phyloP scores from a whole-genome alignment of 2,329 filamentous ascomycete genomes.

The Penicillium janthinellum region DNA sequence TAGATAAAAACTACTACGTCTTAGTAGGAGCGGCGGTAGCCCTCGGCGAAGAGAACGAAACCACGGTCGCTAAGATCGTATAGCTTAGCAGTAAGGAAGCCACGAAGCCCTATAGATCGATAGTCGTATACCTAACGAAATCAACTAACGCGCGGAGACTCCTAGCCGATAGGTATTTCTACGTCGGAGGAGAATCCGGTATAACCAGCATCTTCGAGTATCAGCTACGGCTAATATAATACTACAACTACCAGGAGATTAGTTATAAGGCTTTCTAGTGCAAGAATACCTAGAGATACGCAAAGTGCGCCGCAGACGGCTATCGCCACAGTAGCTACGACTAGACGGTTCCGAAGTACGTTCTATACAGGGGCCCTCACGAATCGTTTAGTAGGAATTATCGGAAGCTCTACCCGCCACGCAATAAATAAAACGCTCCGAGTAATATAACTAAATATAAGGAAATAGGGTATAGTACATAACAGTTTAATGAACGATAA shows the following conservation, averaged over 20 bases:
- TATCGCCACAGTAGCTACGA: conserved; percentile 18
- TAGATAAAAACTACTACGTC: conserved; percentile 15
- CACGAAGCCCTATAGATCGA: conserved; percentile 24
- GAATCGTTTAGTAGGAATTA: conserved; percentile 25
- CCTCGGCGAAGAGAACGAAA: conserved; percentile 24
- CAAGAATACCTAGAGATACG: conserved; percentile 23
- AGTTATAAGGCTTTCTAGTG: conserved; percentile 31
- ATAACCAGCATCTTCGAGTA: conserved; percentile 16
- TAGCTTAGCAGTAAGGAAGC: conserved; percentile 28
- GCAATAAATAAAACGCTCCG: conserved; percentile 21
- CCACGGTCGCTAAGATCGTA: conserved; percentile 22
- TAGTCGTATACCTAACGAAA: conserved; percentile 28
- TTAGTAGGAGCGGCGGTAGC: conserved; percentile 12
- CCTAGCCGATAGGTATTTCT: conserved; percentile 23
- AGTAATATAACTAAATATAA: no score
- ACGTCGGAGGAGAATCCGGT: conserved; percentile 23
- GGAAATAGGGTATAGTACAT: conserved; percentile 16
- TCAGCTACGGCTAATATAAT: no score
- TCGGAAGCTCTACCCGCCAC: conserved; percentile 21
- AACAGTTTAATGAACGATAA: conserved; percentile 24
- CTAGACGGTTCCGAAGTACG: conserved; percentile 18
- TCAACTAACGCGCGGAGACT: conserved; percentile 23
- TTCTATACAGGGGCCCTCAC: conserved; percentile 19
- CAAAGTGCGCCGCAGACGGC: conserved; percentile 17
- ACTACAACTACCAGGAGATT: conserved; percentile 30